Base-by-base conservation (phyloP, 257 asterid species). In the Gardenia jasminoides region DNA sequence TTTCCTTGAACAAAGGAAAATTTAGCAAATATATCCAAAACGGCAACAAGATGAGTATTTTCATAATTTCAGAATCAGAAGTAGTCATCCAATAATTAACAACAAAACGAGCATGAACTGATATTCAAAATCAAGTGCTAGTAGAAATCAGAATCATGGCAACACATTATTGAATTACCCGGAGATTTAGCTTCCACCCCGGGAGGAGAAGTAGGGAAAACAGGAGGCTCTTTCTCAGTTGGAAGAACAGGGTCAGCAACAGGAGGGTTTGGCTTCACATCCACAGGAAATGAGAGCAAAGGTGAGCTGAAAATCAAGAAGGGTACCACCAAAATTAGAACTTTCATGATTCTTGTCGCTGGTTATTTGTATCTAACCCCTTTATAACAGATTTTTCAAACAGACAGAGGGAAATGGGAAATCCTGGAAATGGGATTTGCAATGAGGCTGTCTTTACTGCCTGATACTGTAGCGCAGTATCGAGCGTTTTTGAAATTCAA, bases 161-260 rank as follows among this genome's bases (percentile, higher is more conserved):
- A 39, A 22, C 44, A 39, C 75, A 79, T 74, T 48, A 76, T 56
- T 26, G 64, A 84, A 78, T 78, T 86, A 93, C 98, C 99, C 86
- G 97, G 96, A 81, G 97, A 83, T 78, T 84, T 87, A 76, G 94
- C 89, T 4, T 78, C 79, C 75, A 86, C 79, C 80, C 81, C 90
- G 48, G 97, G 84, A 66, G 94, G 84, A 70, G 94, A 84, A 70
- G 81, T 80, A 80, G 89, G 93, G 71, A 88, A 90, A 68, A 88
- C 79, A 7, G 99, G 99, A 70, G 41, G 41, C 41, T 91, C 93
- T 87, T 86, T 87, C 66, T 93, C 91, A 68, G 89, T 84, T 10
- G 99, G 99, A 85, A 95, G 89, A 89, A 90, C 90, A 64, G 97
- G 98, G 88, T 92, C 92, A 33, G 94, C 59, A 65, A 82, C 94